These are phyloP conservation scores for Haberlea rhodopensis DNA, from an alignment of 257 asterid genomes.

Conservation along the genomic window DNA sequence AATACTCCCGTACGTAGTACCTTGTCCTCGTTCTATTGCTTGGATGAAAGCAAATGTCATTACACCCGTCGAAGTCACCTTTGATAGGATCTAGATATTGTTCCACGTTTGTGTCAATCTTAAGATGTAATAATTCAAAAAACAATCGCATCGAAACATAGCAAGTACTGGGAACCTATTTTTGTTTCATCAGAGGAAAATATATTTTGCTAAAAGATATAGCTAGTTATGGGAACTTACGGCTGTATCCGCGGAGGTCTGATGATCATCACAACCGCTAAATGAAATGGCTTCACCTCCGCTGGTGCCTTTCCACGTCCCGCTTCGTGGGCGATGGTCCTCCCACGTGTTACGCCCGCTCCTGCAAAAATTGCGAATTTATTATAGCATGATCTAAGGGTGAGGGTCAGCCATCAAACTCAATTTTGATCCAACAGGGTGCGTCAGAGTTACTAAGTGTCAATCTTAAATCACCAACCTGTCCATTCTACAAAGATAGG, in stretches of 20 bases:
- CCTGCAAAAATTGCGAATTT: not conserved
- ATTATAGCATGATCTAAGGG: not conserved
- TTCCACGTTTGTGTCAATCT: not conserved
- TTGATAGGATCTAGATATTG: constrained; percentile 37
- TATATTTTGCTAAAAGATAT: too few relatives aligned
- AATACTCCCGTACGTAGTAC: constrained; percentile 46
- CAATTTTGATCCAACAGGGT: too few relatives aligned
- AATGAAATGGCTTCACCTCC: not conserved
- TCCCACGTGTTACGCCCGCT: not conserved
- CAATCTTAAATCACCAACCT: constrained; percentile 43
- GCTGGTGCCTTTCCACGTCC: not conserved
- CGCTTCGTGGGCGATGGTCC: not conserved
- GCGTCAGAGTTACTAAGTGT: too few relatives aligned
- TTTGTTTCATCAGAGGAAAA: too few relatives aligned
- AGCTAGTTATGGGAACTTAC: not conserved
- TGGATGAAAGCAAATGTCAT: constrained; percentile 57
- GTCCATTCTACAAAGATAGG: constrained; percentile 89
- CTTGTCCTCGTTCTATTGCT: constrained; percentile 49
- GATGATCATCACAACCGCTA: not conserved
- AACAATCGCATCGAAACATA: too few relatives aligned
- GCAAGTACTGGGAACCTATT: too few relatives aligned
- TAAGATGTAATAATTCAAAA: too few relatives aligned
- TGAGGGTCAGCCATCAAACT: too few relatives aligned
- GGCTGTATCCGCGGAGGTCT: not conserved
- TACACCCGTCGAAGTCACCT: constrained; percentile 56